phyloP scores from a whole-genome alignment of 306 rosid species.

The Cicer cuneatum region DNA sequence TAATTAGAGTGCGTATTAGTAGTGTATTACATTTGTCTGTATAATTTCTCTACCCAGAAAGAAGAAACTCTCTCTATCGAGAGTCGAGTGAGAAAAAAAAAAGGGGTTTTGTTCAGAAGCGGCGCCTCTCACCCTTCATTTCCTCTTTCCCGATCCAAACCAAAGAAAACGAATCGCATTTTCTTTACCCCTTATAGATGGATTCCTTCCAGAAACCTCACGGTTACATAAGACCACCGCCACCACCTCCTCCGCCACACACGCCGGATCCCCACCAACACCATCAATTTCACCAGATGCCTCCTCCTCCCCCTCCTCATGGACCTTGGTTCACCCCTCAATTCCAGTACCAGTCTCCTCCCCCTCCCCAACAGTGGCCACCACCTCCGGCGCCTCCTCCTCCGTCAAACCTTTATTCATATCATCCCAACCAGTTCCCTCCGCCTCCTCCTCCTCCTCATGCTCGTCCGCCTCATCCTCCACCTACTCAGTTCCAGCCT shows the following conservation, averaged over 20 bases:
- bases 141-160: background rate
- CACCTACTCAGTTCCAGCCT: constrained; percentile 54
- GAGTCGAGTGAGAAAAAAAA: constrained; percentile 13
- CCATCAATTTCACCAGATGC: constrained; percentile 58
- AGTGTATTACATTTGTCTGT: too few species aligned
- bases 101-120: constrained; percentile 24
- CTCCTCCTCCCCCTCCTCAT: constrained; percentile 62
- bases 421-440: constrained; percentile 63
- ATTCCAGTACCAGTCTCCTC: constrained; percentile 79
- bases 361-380: constrained; percentile 80
- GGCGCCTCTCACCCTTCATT: constrained; percentile 24
- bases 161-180: constrained; percentile 22
- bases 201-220: constrained; percentile 76
- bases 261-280: constrained; percentile 72
- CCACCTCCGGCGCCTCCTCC: constrained; percentile 58
- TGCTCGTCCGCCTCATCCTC: constrained; percentile 51
- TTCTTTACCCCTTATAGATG: constrained; percentile 41
- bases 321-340: constrained; percentile 73
- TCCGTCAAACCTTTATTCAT: constrained; percentile 62
- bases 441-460: constrained; percentile 62
- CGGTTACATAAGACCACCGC: constrained; percentile 62
- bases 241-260: constrained; percentile 56
- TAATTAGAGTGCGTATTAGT: too few species aligned
- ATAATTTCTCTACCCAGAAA: background rate
- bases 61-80: background rate